Evolutionary conservation across 2,329 filamentous ascomycete species (phyloP).

Genomic region (Grosmannia huntii): DNA sequence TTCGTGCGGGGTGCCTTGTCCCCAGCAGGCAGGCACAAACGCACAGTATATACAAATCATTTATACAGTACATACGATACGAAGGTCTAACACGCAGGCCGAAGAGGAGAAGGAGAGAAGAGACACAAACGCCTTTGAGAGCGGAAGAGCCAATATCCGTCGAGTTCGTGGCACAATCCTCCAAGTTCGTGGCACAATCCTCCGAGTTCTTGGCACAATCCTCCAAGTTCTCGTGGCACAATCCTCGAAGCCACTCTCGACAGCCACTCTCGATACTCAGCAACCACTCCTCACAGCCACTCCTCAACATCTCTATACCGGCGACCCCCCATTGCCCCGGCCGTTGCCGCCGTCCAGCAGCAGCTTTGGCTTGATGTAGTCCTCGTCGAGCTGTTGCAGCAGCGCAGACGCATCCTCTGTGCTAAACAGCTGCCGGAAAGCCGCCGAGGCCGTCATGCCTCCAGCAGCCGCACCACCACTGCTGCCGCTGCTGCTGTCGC

Average conservation of each 20-base stretch:
- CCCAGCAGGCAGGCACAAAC: background rate
- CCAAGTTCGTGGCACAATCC: too few relatives aligned
- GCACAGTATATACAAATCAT: background rate
- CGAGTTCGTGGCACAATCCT: too few relatives aligned
- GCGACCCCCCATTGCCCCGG: slow-evolving; percentile 9
- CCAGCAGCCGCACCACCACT: background rate
- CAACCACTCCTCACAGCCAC: background rate
- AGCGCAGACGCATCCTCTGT: slow-evolving; percentile 80
- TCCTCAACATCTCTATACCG: slow-evolving; percentile 4
- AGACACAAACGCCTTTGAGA: too few relatives aligned
- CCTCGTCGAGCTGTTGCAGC: slow-evolving; percentile 88
- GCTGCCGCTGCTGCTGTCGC: slow-evolving; percentile 17
- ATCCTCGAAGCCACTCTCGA: background rate
- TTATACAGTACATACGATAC: background rate
- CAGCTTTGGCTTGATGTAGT: slow-evolving; percentile 17
- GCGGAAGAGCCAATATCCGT: too few relatives aligned
- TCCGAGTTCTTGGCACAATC: too few relatives aligned
- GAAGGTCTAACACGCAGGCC: background rate
- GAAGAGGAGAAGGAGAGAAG: background rate
- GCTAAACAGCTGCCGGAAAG: slow-evolving; percentile 69
- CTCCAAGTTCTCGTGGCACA: too few relatives aligned
- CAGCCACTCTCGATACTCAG: too few relatives aligned
- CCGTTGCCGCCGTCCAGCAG: slow-evolving; percentile 15
- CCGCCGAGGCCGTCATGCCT: slow-evolving; percentile 57
- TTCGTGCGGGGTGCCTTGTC: too few relatives aligned